A percentile compares a stretch with the other conserved stretches of the same genome.
These are phyloP conservation scores for Boletus rubescentipes DNA, from an alignment of 768 basidiomycete species.

Conservation along the genomic window DNA sequence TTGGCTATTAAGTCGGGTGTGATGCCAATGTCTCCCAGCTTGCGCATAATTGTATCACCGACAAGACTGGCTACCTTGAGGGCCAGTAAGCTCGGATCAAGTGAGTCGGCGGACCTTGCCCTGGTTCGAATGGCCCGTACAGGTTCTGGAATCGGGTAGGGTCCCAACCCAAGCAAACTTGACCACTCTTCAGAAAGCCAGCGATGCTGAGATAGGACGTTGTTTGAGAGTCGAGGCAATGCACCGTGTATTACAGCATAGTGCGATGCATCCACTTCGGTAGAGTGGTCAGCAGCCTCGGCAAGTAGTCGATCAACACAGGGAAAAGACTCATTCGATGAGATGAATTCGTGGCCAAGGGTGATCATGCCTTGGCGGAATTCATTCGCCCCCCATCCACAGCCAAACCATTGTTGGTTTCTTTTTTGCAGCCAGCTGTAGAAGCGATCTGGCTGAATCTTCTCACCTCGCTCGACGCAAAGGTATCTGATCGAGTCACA, in stretches of 20 bases:
- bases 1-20: neutral
- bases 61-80: neutral
- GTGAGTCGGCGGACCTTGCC: neutral
- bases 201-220: neutral
- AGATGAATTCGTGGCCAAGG: constrained; percentile 2
- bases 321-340: neutral
- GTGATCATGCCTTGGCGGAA: constrained; percentile 10
- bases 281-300: constrained; percentile 3
- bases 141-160: neutral
- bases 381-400: neutral
- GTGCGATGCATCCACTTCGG: neutral
- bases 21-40: neutral
- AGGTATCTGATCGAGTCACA: neutral
- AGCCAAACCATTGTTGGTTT: neutral
- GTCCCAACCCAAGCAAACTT: constrained; percentile 4
- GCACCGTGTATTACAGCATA: constrained; percentile 1
- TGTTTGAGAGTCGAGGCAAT: constrained; percentile 2
- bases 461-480: neutral
- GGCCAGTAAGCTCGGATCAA: neutral
- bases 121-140: neutral
- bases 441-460: neutral
- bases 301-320: neutral
- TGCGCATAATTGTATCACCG: neutral
- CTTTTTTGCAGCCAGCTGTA: neutral
- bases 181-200: constrained; percentile 6